Conservation (phyloP, 257 asterid species). For the Jasminum sambac region DNA sequence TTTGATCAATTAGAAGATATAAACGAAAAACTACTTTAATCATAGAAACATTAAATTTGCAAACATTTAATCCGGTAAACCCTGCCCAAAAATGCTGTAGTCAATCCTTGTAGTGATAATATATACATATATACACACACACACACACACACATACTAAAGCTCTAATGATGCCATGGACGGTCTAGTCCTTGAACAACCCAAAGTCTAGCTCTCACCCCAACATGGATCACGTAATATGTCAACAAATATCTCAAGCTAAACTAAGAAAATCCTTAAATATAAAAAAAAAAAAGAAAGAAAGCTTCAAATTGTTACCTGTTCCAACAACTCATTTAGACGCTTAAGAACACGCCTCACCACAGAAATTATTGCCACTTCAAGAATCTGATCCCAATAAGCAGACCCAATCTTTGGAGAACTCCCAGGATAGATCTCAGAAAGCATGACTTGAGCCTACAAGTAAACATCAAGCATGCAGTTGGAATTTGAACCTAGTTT, state of each 20-base stretch:
- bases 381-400: constrained; percentile 93
- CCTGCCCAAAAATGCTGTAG: not conserved
- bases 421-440: constrained; percentile 95
- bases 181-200: constrained; percentile 16
- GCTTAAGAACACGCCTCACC: constrained; percentile 76
- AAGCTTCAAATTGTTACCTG: constrained; percentile 53
- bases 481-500: constrained; percentile 20
- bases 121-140: too few species aligned
- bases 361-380: constrained; percentile 82
- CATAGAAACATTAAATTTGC: not conserved
- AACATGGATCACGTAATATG: constrained; percentile 8
- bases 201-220: constrained; percentile 6
- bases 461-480: constrained; percentile 27
- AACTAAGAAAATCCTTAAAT: constrained; percentile 3
- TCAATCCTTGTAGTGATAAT: constrained; percentile 18
- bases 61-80: not conserved
- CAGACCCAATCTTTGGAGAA: constrained; percentile 78
- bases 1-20: constrained; percentile 5
- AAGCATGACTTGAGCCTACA: constrained; percentile 90
- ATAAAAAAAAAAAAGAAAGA: constrained; percentile 2
- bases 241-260: not conserved
- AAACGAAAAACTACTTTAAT: not conserved
- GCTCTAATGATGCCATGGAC: constrained; percentile 13
- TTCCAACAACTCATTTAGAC: constrained; percentile 69
- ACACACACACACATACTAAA: too few species aligned